Evolutionary conservation across 2,329 filamentous ascomycete species (phyloP).

Genomic region (Phoma sp.): DNA sequence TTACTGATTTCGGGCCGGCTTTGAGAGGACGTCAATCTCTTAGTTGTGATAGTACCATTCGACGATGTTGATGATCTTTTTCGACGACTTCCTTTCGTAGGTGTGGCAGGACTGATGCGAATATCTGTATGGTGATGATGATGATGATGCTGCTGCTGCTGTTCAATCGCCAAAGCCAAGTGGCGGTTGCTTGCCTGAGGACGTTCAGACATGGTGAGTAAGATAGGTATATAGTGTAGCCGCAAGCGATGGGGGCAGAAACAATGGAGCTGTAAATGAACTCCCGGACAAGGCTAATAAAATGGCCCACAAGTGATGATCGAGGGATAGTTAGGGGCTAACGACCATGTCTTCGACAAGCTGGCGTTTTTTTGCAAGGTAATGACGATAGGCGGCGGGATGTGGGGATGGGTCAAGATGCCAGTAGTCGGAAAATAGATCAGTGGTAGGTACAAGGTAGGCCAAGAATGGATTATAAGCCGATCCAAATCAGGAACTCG

Average conservation of each 20-base stretch:
- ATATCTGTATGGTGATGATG: slow-evolving; percentile 5
- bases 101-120: slow-evolving; percentile 19
- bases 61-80: slow-evolving; percentile 33
- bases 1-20: slow-evolving; percentile 35
- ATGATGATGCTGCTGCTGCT: slow-evolving; percentile 29
- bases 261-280: slow-evolving; percentile 42
- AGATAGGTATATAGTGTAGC: slow-evolving; percentile 43
- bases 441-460: slow-evolving; percentile 30
- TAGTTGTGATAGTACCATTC: slow-evolving; percentile 31
- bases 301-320: slow-evolving; percentile 42
- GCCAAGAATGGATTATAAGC: slow-evolving; percentile 35
- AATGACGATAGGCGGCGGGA: slow-evolving; percentile 37
- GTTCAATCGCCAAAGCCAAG: slow-evolving; percentile 32
- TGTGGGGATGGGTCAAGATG: slow-evolving; percentile 39
- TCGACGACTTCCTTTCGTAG: slow-evolving; percentile 26
- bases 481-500: slow-evolving; percentile 45
- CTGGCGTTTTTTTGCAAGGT: slow-evolving; percentile 34
- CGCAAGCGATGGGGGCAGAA: slow-evolving; percentile 32
- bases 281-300: slow-evolving; percentile 33
- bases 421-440: slow-evolving; percentile 32
- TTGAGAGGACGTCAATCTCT: slow-evolving; percentile 33
- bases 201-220: slow-evolving; percentile 41
- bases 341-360: slow-evolving; percentile 38
- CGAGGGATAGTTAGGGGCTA: slow-evolving; percentile 40
- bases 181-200: slow-evolving; percentile 42